phyloP scores from a whole-genome alignment of 345 rosid species.

The Eucalyptus lansdowneana region DNA sequence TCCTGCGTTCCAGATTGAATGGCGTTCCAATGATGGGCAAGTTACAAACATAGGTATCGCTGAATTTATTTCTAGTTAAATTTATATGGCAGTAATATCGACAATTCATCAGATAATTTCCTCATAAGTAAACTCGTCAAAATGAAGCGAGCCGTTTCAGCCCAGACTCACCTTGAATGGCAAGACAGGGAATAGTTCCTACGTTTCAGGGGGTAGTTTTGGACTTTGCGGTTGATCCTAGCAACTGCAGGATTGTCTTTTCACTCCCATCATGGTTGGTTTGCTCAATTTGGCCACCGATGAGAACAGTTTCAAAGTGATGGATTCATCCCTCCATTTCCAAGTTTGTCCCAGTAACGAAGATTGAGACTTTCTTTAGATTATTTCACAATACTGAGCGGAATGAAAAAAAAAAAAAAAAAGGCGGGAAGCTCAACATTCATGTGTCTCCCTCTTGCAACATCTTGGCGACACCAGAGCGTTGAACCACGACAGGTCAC shows the following conservation, averaged over 20 bases:
- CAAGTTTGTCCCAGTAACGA: conserved; percentile 24
- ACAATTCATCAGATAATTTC: not conserved
- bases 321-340: conserved; percentile 78
- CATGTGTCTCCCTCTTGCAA: not conserved
- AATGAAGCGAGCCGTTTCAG: too few relatives aligned
- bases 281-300: conserved; percentile 36
- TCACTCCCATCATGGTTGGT: conserved; percentile 49
- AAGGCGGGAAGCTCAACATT: not conserved
- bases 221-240: conserved; percentile 16
- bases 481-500: not conserved
- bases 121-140: not conserved
- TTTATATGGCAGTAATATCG: not conserved
- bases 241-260: conserved; percentile 53
- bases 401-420: not conserved
- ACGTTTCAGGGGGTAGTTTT: conserved; percentile 36
- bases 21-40: not conserved
- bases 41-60: not conserved
- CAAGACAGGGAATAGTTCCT: conserved; percentile 52
- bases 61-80: not conserved
- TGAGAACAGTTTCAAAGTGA: conserved; percentile 43
- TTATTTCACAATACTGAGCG: not conserved
- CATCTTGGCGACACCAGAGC: not conserved
- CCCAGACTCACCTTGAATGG: not conserved
- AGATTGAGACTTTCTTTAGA: not conserved
- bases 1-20: not conserved